Percentiles rank a stretch among this genome's conserved stretches.
These are phyloP conservation scores for Metschnikowia continentalis DNA, from an alignment of 805 yeast genomes.

Conservation along the genomic window DNA sequence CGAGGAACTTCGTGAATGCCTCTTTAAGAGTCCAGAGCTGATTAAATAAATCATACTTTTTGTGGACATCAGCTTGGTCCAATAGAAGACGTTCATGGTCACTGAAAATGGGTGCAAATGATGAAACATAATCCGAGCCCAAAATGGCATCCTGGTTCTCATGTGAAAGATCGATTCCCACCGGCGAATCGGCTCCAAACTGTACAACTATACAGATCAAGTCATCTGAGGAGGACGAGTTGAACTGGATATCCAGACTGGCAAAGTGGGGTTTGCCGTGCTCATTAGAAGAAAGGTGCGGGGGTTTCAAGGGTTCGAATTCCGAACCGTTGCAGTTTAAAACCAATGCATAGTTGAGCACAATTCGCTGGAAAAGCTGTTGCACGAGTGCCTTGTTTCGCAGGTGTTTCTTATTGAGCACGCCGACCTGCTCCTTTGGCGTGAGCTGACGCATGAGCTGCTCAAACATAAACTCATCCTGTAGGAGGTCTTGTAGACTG, in stretches of 20 bases:
- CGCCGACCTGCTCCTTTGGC: constrained; percentile 36
- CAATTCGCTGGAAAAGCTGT: constrained; percentile 41
- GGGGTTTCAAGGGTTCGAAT: constrained; percentile 18
- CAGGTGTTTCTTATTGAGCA: constrained; percentile 37
- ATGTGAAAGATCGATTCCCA: constrained; percentile 40
- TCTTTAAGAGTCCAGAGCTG: constrained; percentile 80
- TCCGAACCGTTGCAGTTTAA: constrained; percentile 8
- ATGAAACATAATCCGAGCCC: constrained; percentile 24
- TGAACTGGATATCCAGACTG: constrained; percentile 43
- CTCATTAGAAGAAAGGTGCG: constrained; percentile 28
- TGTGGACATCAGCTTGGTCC: constrained; percentile 19
- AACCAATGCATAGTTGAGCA: constrained; percentile 32
- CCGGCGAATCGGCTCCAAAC: constrained; percentile 18
- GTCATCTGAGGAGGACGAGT: constrained; percentile 56
- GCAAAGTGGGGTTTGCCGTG: constrained; percentile 54
- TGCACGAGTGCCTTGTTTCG: constrained; percentile 38
- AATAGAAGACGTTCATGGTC: constrained; percentile 23
- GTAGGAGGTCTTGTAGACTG: constrained; percentile 5
- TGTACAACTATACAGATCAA: constrained; percentile 44
- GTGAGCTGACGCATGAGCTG: constrained; percentile 43
- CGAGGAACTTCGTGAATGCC: constrained; percentile 63
- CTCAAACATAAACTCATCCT: constrained; percentile 46
- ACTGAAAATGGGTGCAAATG: constrained; percentile 43
- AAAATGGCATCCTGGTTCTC: constrained; percentile 25
- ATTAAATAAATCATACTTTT: constrained; percentile 39